phyloP scores from a whole-genome alignment of 2,329 filamentous ascomycete genomes.

The Thielaviopsis euricoi region DNA sequence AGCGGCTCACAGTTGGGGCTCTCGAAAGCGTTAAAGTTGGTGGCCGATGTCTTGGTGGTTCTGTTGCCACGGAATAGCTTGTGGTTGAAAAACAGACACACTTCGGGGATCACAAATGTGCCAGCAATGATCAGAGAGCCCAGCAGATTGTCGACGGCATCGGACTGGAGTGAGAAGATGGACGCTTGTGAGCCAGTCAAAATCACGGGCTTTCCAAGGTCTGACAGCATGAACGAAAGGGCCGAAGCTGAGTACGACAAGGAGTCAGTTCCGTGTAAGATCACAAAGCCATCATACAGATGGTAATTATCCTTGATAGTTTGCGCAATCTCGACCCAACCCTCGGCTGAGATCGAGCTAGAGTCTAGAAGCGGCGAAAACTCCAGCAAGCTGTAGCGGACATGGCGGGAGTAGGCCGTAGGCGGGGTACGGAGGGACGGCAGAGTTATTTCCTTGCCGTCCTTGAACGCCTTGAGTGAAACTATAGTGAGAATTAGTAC shows the following conservation, averaged over 20 bases:
- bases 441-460: conserved; percentile 34
- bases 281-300: conserved; percentile 77
- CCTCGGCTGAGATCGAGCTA: conserved; percentile 70
- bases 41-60: conserved; percentile 74
- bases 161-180: conserved; percentile 80
- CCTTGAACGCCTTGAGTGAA: conserved; percentile 32
- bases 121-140: conserved; percentile 79
- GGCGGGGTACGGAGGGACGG: conserved; percentile 63
- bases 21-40: conserved; percentile 72
- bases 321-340: conserved; percentile 71
- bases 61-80: conserved; percentile 79
- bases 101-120: conserved; percentile 84
- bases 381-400: conserved; percentile 72
- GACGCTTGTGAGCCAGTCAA: conserved; percentile 71
- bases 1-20: conserved; percentile 76
- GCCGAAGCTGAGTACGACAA: conserved; percentile 80
- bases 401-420: conserved; percentile 63
- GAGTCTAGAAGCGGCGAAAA: conserved; percentile 77
- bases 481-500: conserved; percentile 19
- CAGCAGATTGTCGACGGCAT: conserved; percentile 80
- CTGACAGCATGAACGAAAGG: conserved; percentile 82
- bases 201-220: conserved; percentile 80
- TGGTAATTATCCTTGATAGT: conserved; percentile 75
- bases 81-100: conserved; percentile 88
- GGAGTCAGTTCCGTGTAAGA: conserved; percentile 82